Conservation (phyloP, 139 green algal genomes). For the Chlamydomonas schloesseri region DNA sequence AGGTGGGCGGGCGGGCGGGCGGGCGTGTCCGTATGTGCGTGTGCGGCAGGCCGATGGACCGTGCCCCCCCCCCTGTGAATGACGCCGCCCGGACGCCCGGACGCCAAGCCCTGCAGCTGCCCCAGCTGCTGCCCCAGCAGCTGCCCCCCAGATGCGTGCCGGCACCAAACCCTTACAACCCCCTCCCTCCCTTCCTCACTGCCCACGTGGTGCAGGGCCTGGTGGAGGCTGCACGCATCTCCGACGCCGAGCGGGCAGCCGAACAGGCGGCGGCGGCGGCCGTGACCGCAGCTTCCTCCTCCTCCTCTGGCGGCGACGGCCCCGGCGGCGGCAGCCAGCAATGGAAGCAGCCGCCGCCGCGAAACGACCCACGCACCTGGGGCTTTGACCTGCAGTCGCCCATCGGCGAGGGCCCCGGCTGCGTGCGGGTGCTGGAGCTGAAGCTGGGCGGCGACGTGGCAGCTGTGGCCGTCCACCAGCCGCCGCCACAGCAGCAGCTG, state of each 20-base stretch:
- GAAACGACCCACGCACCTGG: slow-evolving; percentile 1
- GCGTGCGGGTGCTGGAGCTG: slow-evolving; percentile 10
- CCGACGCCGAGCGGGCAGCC: background rate
- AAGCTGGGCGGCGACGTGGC: background rate
- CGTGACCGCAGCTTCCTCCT: background rate
- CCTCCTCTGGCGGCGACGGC: background rate
- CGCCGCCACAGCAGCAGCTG: background rate
- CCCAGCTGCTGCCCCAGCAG: too few species aligned
- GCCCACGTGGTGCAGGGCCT: too few species aligned
- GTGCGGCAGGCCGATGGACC: too few species aligned
- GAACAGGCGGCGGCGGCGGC: background rate
- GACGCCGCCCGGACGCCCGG: too few species aligned
- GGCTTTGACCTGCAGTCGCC: background rate
- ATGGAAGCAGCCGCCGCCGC: background rate
- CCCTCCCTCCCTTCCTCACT: too few species aligned
- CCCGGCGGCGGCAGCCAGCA: background rate
- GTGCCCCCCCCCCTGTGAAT: too few species aligned
- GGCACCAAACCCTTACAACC: too few species aligned
- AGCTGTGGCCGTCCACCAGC: slow-evolving; percentile 34
- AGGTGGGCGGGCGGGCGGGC: too few species aligned
- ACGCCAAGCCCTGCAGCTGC: too few species aligned
- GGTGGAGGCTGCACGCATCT: background rate
- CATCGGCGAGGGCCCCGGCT: background rate
- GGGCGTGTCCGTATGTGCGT: background rate
- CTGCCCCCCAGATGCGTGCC: too few species aligned